Base-by-base conservation (phyloP, 768 basidiomycete genomes). In the Serpula lacrymans region DNA sequence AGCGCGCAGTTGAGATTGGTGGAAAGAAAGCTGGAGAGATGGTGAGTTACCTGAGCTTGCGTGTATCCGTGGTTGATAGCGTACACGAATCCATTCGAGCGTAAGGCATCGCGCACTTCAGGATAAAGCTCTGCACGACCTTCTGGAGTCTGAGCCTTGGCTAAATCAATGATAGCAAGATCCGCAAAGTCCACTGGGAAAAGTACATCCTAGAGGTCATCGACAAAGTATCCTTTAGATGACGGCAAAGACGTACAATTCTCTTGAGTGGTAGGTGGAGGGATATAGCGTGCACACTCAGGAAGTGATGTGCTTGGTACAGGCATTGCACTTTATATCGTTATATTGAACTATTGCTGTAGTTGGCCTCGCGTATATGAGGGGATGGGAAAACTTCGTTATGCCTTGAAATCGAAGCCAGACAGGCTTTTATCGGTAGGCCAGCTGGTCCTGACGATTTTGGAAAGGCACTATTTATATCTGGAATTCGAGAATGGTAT, bases 51-150 rank as follows among this genome's bases (percentile, higher is more conserved):
- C 57, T 70, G 62, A 17, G 62, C 62, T 28, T 51, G 49, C 0
- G 68, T 67, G 34, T 67, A 63, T 8, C 74, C 73, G 47, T 77
- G 74, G 41, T 73, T 72, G 26, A 72, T 53, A n/a, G 69, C 65
- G 40, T 72, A 75, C 52, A 75, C 68, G 53, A 76, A 76, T 2
- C 66, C 67, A 26, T 52, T 50, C 1, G 47, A 58, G 37, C 48
- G 53, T 65, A 75, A 68, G 7, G 75, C 73, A 29, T 70, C 61
- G 6, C 60, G 55, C 1, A 70, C 63, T 43, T 70, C 57, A 5
- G 52, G 34, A 1, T 66, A 64, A 1, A 77, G 56, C 22, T 54
- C 57, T 2, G 50, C 48, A 3, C 68, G 62, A 5, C 62, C 71
- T 43, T 71, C 63, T 0, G 52, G 51, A 9, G 66, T 70, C 1